Evolutionary conservation across 768 basidiomycete species (phyloP).

Genomic region (Kwoniella heveanensis): DNA sequence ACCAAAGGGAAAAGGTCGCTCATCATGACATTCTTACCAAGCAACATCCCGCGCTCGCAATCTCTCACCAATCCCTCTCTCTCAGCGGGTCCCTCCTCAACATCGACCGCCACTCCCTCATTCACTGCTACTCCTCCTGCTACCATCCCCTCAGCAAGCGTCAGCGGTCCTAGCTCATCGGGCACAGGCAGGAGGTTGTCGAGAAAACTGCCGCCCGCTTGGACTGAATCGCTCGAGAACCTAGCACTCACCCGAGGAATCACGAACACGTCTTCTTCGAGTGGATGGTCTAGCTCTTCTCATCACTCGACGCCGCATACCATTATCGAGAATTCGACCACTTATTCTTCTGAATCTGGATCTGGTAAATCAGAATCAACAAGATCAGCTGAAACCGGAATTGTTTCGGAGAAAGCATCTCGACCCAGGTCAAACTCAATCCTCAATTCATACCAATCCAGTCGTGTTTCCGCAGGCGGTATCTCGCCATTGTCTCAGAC

Average conservation of each 20-base stretch:
- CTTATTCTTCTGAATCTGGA: neutral
- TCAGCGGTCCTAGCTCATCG: neutral
- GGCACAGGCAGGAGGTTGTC: slow-evolving; percentile 15
- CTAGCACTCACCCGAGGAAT: slow-evolving; percentile 16
- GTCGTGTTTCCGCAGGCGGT: neutral
- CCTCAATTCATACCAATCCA: neutral
- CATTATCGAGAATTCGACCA: neutral
- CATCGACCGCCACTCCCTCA: neutral
- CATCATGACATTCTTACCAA: neutral
- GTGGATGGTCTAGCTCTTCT: neutral
- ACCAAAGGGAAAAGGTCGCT: neutral
- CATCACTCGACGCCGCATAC: neutral
- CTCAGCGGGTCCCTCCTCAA: neutral
- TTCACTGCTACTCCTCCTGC: neutral
- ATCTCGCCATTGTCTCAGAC: slow-evolving; percentile 22
- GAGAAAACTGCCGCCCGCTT: slow-evolving; percentile 38
- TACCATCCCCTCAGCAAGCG: neutral
- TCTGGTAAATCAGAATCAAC: neutral
- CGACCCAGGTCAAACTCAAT: too few species aligned
- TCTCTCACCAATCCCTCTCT: neutral
- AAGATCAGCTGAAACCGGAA: neutral
- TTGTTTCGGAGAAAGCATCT: neutral
- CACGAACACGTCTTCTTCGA: neutral
- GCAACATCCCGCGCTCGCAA: slow-evolving; percentile 4
- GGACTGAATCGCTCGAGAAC: slow-evolving; percentile 44